Evolutionary conservation across 345 rosid species (phyloP), one percentile per base, ranked within the genome.

Genomic region (Camelina hispida): DNA sequence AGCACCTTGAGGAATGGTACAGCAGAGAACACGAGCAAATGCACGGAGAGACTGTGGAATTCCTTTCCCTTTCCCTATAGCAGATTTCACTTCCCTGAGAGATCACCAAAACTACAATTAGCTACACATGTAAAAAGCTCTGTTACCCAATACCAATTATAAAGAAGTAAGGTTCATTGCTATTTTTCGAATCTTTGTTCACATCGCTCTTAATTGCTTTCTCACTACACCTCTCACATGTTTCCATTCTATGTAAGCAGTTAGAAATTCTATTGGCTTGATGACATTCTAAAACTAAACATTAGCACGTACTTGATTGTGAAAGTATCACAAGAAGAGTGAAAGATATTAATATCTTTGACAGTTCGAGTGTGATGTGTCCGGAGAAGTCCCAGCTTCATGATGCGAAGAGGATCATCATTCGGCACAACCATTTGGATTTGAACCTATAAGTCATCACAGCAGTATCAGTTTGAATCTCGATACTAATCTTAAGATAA

Each of bases 1-100:
- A 61, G 62, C 17, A 93, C 96, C 97, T 81, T 85, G 79, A 59
- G 76, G 58, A 80, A 83, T 75, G 58, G 75, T 81, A 81, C 90
- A 86, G 67, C 84, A 77, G 30, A 87, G 68, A 75, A 93, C 83
- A 78, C 94, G 94, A 73, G 90, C 88, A 83, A 88, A 87, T 12
- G 98, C 93, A 72, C 91, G 96, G 18, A 93, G 90, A 55, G 96
- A 84, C 65, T 85, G 93, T 15, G 96, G 97, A 69, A 93, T 66
- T 46, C 97, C 98, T 76, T 76, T 88, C 68, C 98, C 94, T 75
- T 87, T 93, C 66, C 91, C 91, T 71, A 35, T 64, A 61, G 76
- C 79, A 61, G 90, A 88, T 84, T 76, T 89, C 44, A 93, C 93
- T 83, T 89, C 93, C 86, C 97, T 93, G 59, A 58, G 53, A 57